Evolutionary conservation across 2,329 filamentous ascomycete genomes (phyloP).

Genomic region (Aspergillus puulaauensis): DNA sequence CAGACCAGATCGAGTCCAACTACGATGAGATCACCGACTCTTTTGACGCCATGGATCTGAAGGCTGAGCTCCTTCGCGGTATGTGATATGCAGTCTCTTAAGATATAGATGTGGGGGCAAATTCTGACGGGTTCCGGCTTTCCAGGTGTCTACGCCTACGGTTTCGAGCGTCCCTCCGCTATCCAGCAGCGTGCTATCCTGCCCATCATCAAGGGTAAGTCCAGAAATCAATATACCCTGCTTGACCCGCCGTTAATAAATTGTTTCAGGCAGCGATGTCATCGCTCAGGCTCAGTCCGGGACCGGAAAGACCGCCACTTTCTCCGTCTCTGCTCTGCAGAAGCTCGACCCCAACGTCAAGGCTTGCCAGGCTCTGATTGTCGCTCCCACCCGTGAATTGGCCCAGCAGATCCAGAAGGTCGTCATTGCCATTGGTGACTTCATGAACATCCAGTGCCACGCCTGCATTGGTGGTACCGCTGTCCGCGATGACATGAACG

Average conservation of each 20-base stretch:
- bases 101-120: constrained; percentile 21
- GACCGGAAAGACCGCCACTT: constrained; percentile 99
- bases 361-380: constrained; percentile 96
- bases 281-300: constrained; percentile 99
- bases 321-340: constrained; percentile 98
- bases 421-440: constrained; percentile 96
- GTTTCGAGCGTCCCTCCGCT: constrained; percentile 99
- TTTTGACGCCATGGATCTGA: constrained; percentile 97
- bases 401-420: constrained; percentile 99
- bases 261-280: constrained; percentile 79
- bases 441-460: constrained; percentile 99
- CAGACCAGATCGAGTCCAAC: constrained; percentile 99
- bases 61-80: constrained; percentile 94
- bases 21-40: constrained; percentile 99
- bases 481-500: constrained; percentile 98
- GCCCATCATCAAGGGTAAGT: constrained; percentile 97
- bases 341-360: constrained; percentile 95
- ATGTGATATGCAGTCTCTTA: constrained; percentile 40
- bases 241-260: constrained; percentile 15
- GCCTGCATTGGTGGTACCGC: constrained; percentile 98
- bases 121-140: constrained; percentile 23
- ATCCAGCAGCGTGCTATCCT: constrained; percentile 99
- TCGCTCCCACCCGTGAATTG: constrained; percentile 96
- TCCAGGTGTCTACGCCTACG: constrained; percentile 93
- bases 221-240: not conserved